phyloP scores from a whole-genome alignment of 768 basidiomycete genomes.

The Psilocybe azurescens region DNA sequence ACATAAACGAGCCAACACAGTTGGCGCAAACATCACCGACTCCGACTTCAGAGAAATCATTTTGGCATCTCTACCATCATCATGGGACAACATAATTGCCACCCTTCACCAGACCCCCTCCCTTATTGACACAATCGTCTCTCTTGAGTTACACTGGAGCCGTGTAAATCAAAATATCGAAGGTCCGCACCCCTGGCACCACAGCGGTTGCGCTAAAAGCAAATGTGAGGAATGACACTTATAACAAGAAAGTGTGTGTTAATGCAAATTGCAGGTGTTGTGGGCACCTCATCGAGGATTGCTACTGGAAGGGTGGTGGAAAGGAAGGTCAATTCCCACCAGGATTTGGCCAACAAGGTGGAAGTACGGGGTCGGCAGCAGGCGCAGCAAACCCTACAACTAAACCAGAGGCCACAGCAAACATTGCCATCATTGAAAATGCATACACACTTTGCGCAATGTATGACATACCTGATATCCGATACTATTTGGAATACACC shows the following conservation, averaged over 20 bases:
- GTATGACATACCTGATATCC: no score
- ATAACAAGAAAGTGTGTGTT: slow-evolving; percentile 6
- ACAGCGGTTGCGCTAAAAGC: slow-evolving; percentile 7
- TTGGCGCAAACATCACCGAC: slow-evolving; percentile 17
- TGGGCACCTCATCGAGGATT: slow-evolving; percentile 31
- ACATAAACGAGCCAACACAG: slow-evolving; percentile 18
- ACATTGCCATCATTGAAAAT: neutral
- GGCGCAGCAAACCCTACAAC: neutral
- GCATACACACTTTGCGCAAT: no score
- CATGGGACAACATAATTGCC: slow-evolving; percentile 24
- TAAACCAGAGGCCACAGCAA: slow-evolving; percentile 1
- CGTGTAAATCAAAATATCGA: neutral
- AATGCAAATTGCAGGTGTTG: slow-evolving; percentile 26
- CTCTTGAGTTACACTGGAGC: slow-evolving; percentile 12
- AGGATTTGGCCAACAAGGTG: slow-evolving; percentile 21
- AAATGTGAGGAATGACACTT: neutral
- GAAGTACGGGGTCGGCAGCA: neutral
- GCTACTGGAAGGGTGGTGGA: slow-evolving; percentile 39
- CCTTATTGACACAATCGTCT: slow-evolving; percentile 16
- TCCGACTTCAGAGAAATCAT: slow-evolving; percentile 23
- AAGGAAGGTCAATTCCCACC: slow-evolving; percentile 41
- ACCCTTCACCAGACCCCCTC: slow-evolving; percentile 17
- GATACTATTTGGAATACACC: no score
- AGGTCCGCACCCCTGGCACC: neutral
- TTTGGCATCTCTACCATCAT: slow-evolving; percentile 24